Percentiles rank a stretch among this genome's conserved stretches.
phyloP scores from a whole-genome alignment of 805 yeast species.

The Metschnikowia chrysomelidarum region DNA sequence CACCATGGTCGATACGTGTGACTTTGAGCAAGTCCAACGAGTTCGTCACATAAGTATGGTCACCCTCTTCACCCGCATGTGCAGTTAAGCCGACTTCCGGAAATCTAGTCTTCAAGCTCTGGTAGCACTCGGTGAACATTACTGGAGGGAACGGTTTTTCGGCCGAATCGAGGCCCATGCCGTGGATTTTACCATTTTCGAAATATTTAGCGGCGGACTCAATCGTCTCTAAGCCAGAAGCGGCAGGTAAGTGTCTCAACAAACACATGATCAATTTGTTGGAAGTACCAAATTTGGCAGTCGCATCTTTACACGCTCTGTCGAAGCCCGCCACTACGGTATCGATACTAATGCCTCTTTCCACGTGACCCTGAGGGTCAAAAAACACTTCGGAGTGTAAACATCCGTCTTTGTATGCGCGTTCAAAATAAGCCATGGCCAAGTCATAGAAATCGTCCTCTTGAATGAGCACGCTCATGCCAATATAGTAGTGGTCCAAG shows the following conservation, averaged over 20 bases:
- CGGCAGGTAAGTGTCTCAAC: constrained; percentile 69
- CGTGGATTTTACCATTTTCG: constrained; percentile 60
- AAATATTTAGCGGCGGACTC: constrained; percentile 51
- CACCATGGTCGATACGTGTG: constrained; percentile 79
- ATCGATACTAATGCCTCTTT: constrained; percentile 59
- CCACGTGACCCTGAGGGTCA: constrained; percentile 83
- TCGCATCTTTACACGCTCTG: constrained; percentile 65
- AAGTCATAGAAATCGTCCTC: constrained; percentile 75
- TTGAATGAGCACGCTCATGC: constrained; percentile 68
- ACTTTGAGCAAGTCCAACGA: constrained; percentile 54
- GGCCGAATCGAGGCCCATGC: constrained; percentile 79
- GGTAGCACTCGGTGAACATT: constrained; percentile 63
- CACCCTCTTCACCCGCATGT: constrained; percentile 91
- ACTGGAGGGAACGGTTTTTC: constrained; percentile 79
- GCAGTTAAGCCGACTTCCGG: constrained; percentile 68
- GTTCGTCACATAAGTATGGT: constrained; percentile 59
- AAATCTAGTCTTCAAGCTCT: constrained; percentile 43
- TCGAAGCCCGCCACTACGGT: constrained; percentile 63
- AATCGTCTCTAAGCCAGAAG: constrained; percentile 56
- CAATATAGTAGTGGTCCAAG: constrained; percentile 74
- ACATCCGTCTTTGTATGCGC: constrained; percentile 58
- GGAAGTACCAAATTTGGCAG: constrained; percentile 56
- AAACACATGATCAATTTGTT: constrained; percentile 79
- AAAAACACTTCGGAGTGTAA: constrained; percentile 75
- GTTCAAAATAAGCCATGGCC: constrained; percentile 69